phyloP scores from a whole-genome alignment of 1,139 yeast genomes.

The Suhomyces atakaporum region DNA sequence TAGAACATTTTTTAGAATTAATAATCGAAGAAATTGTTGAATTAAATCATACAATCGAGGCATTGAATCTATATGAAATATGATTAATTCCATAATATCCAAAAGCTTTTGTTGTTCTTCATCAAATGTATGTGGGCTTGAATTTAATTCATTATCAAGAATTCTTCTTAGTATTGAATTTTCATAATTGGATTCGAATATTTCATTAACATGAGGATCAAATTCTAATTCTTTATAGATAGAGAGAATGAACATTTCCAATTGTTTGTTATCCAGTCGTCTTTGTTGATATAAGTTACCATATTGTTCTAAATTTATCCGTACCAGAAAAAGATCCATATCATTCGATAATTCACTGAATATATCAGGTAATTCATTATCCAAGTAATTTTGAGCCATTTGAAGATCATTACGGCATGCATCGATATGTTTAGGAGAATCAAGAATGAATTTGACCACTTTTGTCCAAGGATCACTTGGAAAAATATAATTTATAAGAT shows the following conservation, averaged over 20 bases:
- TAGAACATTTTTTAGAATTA: conserved; percentile 1
- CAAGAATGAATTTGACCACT: conserved; percentile 7
- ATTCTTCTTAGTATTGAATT: conserved; percentile 20
- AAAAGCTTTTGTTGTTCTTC: conserved; percentile 20
- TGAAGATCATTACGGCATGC: neutral
- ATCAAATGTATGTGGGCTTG: conserved; percentile 19
- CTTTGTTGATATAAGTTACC: conserved; percentile 11
- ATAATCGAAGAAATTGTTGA: conserved; percentile 2
- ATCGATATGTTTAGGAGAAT: conserved; percentile 6
- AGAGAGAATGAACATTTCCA: conserved; percentile 14
- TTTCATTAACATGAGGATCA: conserved; percentile 15
- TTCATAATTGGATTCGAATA: conserved; percentile 18
- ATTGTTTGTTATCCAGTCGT: conserved; percentile 1
- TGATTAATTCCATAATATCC: conserved; percentile 22
- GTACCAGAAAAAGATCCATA: conserved; percentile 12
- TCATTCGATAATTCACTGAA: conserved; percentile 12
- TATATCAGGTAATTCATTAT: conserved; percentile 6
- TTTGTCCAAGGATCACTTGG: conserved; percentile 5
- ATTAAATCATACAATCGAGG: conserved; percentile 9
- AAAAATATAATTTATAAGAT: conserved; percentile 13
- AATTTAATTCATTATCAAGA: conserved; percentile 17
- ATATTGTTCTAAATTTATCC: conserved; percentile 12
- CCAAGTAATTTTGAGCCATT: neutral
- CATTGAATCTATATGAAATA: conserved; percentile 20
- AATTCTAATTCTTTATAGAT: conserved; percentile 18